phyloP scores from a whole-genome alignment of 371 early-diverging fungal genomes.

The Apophysomyces sp. region DNA sequence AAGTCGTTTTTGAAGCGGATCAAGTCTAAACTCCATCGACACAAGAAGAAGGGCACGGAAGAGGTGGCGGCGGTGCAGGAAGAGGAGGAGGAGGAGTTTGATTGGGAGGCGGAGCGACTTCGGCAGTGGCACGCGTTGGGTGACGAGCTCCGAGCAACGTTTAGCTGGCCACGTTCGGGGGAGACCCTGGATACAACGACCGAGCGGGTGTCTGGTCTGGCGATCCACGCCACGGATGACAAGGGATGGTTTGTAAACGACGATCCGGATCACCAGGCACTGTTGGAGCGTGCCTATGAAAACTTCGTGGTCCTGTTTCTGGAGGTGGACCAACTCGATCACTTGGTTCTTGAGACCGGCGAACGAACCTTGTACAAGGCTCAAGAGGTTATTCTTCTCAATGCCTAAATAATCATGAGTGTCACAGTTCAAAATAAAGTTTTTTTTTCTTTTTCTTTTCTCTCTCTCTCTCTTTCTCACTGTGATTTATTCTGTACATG shows the following conservation, averaged over 20 bases:
- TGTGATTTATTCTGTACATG: neutral
- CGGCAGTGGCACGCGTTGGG: constrained; percentile 24
- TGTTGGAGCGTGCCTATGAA: constrained; percentile 23
- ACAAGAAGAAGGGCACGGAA: neutral
- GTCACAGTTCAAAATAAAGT: constrained; percentile 1
- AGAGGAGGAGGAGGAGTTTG: constrained; percentile 22
- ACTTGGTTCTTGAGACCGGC: constrained; percentile 10
- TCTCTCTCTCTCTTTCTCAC: neutral
- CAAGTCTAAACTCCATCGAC: neutral
- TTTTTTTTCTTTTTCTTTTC: constrained; percentile 1
- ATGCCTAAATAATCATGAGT: neutral
- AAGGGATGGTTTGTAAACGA: constrained; percentile 11
- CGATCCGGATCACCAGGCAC: constrained; percentile 11
- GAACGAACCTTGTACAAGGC: constrained; percentile 7
- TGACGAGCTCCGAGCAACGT: constrained; percentile 27
- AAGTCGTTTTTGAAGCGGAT: constrained; percentile 22
- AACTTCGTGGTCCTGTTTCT: constrained; percentile 31
- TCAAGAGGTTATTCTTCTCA: neutral
- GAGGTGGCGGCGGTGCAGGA: neutral
- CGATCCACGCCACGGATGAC: constrained; percentile 14
- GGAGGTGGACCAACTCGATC: constrained; percentile 28
- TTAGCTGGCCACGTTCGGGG: neutral
- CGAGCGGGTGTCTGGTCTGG: neutral
- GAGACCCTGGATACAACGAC: neutral
- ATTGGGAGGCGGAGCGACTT: constrained; percentile 34